A percentile compares a stretch with the other conserved stretches of the same genome.
These are phyloP conservation scores for Marsdenia floribunda DNA, from an alignment of 257 asterid genomes.

Conservation along the genomic window DNA sequence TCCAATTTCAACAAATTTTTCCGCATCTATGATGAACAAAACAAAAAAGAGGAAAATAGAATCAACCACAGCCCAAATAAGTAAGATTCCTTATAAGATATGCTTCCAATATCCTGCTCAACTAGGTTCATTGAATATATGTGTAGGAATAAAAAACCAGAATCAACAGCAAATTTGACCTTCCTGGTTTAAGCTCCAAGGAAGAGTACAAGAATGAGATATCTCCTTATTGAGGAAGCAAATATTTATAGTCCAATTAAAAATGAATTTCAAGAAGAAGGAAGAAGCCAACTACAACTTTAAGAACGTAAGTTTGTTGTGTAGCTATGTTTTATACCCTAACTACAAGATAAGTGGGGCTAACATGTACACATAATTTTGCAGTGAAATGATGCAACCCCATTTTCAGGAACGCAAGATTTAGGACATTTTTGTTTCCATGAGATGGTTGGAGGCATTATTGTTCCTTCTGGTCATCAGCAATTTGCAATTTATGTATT, in stretches of 20 bases:
- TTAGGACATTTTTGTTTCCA: not conserved
- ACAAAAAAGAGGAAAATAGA: not conserved
- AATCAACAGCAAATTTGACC: not conserved
- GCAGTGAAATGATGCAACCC: too few relatives aligned
- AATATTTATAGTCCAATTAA: not conserved
- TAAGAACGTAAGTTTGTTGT: not conserved
- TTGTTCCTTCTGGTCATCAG: not conserved
- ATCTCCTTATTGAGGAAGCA: not conserved
- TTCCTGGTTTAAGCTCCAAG: not conserved
- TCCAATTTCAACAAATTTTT: conserved; percentile 32
- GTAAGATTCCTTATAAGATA: not conserved
- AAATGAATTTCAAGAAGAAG: not conserved
- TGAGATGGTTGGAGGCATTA: not conserved
- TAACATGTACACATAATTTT: too few relatives aligned
- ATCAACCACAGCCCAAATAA: not conserved
- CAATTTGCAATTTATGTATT: not conserved
- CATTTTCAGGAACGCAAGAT: not conserved
- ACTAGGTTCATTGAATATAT: not conserved
- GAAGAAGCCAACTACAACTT: conserved; percentile 4
- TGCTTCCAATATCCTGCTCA: not conserved
- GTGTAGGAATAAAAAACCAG: not conserved
- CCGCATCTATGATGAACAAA: conserved; percentile 22
- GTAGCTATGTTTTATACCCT: not conserved
- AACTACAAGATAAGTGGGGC: too few relatives aligned
- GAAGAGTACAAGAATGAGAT: not conserved